phyloP scores from a whole-genome alignment of 2,329 filamentous ascomycete species.

The Penicillium sp. region DNA sequence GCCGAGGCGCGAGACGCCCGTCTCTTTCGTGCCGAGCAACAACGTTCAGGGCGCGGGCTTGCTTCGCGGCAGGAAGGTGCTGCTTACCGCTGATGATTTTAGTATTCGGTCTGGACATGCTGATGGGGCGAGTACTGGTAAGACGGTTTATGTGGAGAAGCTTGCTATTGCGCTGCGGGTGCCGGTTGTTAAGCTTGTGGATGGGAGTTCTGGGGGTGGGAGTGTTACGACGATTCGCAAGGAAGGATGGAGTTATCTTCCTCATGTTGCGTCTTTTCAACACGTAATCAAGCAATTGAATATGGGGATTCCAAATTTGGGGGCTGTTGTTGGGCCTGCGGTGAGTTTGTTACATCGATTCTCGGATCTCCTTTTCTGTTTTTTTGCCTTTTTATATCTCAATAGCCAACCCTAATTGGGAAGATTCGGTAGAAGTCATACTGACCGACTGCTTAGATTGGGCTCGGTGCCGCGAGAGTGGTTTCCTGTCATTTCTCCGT shows the following conservation, averaged over 20 bases:
- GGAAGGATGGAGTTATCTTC: conserved; percentile 60
- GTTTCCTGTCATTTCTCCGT: conserved; percentile 64
- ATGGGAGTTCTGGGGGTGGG: conserved; percentile 63
- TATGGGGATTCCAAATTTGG: conserved; percentile 63
- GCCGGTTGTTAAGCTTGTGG: conserved; percentile 64
- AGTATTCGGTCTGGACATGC: conserved; percentile 63
- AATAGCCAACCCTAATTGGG: too few relatives aligned
- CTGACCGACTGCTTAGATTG: conserved; percentile 44
- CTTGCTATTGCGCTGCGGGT: conserved; percentile 57
- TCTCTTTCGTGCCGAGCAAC: conserved; percentile 58
- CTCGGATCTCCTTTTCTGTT: neutral
- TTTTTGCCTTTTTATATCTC: neutral
- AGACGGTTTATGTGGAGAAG: conserved; percentile 63
- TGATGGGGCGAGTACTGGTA: conserved; percentile 58
- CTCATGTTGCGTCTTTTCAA: conserved; percentile 55
- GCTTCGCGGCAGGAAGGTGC: conserved; percentile 53
- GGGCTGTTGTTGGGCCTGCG: conserved; percentile 62
- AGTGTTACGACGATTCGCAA: conserved; percentile 60
- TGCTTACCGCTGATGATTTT: conserved; percentile 66
- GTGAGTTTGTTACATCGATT: conserved; percentile 25
- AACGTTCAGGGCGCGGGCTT: conserved; percentile 61
- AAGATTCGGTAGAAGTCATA: neutral
- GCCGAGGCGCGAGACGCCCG: conserved; percentile 41
- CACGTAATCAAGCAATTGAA: conserved; percentile 60
- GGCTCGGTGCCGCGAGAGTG: conserved; percentile 61